Evolutionary conservation across 352 stramenopile genomes (phyloP), one percentile per base, ranked within the genome.

Genomic region (Phytophthora citricola): DNA sequence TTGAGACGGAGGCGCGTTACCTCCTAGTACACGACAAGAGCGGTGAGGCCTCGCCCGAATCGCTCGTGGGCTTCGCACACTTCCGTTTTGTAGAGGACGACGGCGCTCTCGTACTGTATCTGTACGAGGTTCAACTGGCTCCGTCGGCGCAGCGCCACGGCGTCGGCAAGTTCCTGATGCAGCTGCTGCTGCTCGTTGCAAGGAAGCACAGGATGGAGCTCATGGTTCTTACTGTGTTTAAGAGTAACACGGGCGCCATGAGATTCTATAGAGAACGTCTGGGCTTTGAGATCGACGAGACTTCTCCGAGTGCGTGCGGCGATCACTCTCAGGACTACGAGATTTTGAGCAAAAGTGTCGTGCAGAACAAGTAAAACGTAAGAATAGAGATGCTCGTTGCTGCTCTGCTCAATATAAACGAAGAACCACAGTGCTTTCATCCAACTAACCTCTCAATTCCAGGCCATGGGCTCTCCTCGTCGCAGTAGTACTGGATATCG

Each of bases 211-310:
- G 69, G 20, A 95, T 98, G 87, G 71, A 94, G 46, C 92, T 97
- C 66, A 81, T 98, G 31, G 79, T 98, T 57, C 79, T 98, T 48
- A 98, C 95, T 3, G 95, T 98, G 20, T 98, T 98, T 63, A 97
- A 97, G 72, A 67, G 51, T 5, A 98, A 98, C 71, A 51, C 66
- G 9, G 54, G 63, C 8, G 95, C 95, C 9, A 87, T 98, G 77
- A 64, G 61, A 24, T 98, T 98, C 74, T 98, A 98, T 74, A 78
- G 69, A 46, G 60, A 89, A 26, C 93, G 80, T 34, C 60, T 98
- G 69, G 77, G 79, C 29, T 98, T 98, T 68, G 50, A 55, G 20
- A 83, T 98, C 26, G 95, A 98, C 68, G 86, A 96, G 64, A 96
- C 78, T 26, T 98, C 93, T 50, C 95, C 95, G 5, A 97, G 87